phyloP scores from a whole-genome alignment of 208 protist genomes.

The Trypanosomatidae sp. region DNA sequence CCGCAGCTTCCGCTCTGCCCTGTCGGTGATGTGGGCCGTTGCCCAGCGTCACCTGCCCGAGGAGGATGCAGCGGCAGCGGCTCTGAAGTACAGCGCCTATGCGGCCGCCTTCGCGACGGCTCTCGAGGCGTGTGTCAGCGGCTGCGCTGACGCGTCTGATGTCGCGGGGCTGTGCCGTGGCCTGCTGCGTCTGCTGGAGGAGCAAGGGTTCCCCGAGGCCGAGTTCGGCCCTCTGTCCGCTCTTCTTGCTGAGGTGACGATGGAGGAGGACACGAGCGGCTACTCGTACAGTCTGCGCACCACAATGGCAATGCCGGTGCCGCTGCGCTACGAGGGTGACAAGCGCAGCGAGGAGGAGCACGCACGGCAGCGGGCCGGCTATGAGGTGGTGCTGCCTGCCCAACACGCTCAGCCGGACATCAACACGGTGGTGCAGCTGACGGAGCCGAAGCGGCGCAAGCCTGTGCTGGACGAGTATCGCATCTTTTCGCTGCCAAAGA shows the following conservation, averaged over 20 bases:
- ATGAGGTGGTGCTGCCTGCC: slow-evolving; percentile 52
- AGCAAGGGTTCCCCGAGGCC: slow-evolving; percentile 71
- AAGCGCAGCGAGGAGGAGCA: slow-evolving; percentile 61
- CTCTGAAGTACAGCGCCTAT: slow-evolving; percentile 1
- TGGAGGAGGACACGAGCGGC: slow-evolving; percentile 38
- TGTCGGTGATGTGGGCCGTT: slow-evolving; percentile 20
- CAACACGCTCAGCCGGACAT: slow-evolving; percentile 63
- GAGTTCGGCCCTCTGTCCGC: slow-evolving; percentile 44
- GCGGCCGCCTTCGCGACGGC: not conserved
- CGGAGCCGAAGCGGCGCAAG: slow-evolving; percentile 68
- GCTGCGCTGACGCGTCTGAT: not conserved
- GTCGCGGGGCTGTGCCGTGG: slow-evolving; percentile 23
- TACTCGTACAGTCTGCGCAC: slow-evolving; percentile 79
- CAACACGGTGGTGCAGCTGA: slow-evolving; percentile 78
- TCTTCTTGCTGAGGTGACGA: slow-evolving; percentile 30
- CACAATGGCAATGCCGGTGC: slow-evolving; percentile 34
- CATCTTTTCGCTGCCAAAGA: slow-evolving; percentile 87
- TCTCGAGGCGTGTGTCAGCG: slow-evolving; percentile 8
- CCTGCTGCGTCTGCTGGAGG: slow-evolving; percentile 48
- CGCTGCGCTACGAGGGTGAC: slow-evolving; percentile 73
- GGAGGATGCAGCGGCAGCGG: slow-evolving; percentile 9
- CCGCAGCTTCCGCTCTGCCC: not conserved
- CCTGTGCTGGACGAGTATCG: slow-evolving; percentile 78
- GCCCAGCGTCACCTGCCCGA: slow-evolving; percentile 16
- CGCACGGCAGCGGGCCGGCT: slow-evolving; percentile 43